Base-by-base conservation (phyloP, 2,329 filamentous ascomycete species). In the Remersonia thermophila region DNA sequence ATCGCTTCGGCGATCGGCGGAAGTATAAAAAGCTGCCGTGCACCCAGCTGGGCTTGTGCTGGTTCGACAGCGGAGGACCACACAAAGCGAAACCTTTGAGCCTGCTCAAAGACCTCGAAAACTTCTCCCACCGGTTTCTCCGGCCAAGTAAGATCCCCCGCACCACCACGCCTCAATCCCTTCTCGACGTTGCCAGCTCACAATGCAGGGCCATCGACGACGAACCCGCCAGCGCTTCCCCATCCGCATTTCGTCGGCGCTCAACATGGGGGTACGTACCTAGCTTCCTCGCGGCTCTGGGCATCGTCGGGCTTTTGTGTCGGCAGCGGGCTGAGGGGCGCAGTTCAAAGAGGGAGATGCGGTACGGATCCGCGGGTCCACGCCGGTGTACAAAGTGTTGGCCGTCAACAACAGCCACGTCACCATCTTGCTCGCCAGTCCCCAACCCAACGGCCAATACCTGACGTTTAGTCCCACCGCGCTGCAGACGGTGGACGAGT, bases 401-500 rank as follows among this genome's bases (percentile, higher is more conserved):
- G 47, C 47, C 7, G 36, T 45, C 2, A 46, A 40, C 17, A 27
- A 39, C 18, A 35, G 27, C 36, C 30, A 45, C 35, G 32, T 49
- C 30, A 47, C 45, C 15, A 49, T 49, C 30, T 27, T 49, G 7
- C 33, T 49, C 3, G 36, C 41, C 9, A 49, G 46, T 17, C 47
- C 47, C 2, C 47, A 49, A 11, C 47, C 47, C 13, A 39, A 47
- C 29, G 47, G 47, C 15, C 23, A 32, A 10, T 42, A 46, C 12
- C 33, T 45, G 1, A 31, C 38, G 7, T 47, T 49, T 26, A 43
- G 27, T 5, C 14, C 42, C n/a, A 41, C 33, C 1, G 40, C 45
- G n/a, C n/a, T 46, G 12, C 43, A 45, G 31, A 47, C 39, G 17
- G 41, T 49, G 14, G 47, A 49, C 30, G 45, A 44, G 14, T 46